Evolutionary conservation across 345 rosid species (phyloP).

Genomic region (Triadica sebifera): DNA sequence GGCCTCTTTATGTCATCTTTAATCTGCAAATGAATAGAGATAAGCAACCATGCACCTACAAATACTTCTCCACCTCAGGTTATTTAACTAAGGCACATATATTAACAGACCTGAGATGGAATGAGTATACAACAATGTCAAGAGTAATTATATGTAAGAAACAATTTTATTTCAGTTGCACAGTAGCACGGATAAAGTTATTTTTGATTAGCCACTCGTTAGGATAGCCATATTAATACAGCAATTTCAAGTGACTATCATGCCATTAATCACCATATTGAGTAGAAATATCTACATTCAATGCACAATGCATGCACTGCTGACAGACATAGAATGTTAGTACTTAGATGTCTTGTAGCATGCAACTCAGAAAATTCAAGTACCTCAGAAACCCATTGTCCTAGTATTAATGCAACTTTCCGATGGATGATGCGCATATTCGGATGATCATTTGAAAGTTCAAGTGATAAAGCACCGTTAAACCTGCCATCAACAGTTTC

Average conservation of each 20-base stretch:
- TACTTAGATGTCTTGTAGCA: not conserved
- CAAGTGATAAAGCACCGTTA: conserved; percentile 83
- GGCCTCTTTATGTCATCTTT: conserved; percentile 85
- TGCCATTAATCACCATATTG: not conserved
- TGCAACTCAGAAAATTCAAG: conserved; percentile 12
- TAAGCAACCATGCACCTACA: conserved; percentile 16
- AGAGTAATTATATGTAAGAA: not conserved
- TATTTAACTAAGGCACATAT: not conserved
- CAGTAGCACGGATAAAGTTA: not conserved
- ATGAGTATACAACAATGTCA: not conserved
- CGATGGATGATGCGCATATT: conserved; percentile 90
- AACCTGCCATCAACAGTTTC: conserved; percentile 56
- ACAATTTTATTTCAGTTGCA: not conserved
- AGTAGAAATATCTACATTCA: not conserved
- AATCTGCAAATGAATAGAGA: conserved; percentile 52
- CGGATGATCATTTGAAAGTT: conserved; percentile 86
- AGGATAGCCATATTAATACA: not conserved
- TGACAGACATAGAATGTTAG: not conserved
- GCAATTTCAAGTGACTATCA: not conserved
- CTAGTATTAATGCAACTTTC: conserved; percentile 88
- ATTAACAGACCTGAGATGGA: not conserved
- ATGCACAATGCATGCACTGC: not conserved
- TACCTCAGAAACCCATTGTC: conserved; percentile 99
- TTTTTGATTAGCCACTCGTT: not conserved
- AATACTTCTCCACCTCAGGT: not conserved